phyloP scores from a whole-genome alignment of 768 basidiomycete genomes.

The Hemileccinum rubropunctum region DNA sequence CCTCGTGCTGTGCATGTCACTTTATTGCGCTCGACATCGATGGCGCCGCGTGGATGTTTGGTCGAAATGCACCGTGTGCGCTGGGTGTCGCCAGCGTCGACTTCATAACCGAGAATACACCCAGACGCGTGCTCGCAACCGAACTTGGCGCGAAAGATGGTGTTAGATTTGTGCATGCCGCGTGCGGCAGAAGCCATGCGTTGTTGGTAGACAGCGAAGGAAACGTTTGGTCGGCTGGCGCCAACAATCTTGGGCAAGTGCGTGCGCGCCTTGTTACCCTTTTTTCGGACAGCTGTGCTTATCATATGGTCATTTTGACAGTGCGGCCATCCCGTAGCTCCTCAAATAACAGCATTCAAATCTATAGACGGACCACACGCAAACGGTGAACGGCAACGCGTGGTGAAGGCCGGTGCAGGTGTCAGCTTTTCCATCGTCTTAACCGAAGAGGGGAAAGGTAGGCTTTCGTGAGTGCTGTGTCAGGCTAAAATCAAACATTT shows the following conservation, averaged over 20 bases:
- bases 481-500: conserved; percentile 1
- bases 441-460: conserved; percentile 79
- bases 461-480: conserved; percentile 10
- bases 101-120: conserved; percentile 70
- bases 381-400: conserved; percentile 59
- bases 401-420: conserved; percentile 76
- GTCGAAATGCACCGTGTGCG: conserved; percentile 70
- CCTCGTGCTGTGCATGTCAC: conserved; percentile 75
- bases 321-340: conserved; percentile 68
- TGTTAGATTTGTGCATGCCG: conserved; percentile 73
- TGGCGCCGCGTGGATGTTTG: conserved; percentile 88
- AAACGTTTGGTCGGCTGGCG: conserved; percentile 79
- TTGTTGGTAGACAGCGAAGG: conserved; percentile 82
- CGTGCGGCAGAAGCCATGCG: conserved; percentile 80
- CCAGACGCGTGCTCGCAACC: conserved; percentile 54
- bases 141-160: conserved; percentile 60
- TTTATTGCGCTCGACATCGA: conserved; percentile 69
- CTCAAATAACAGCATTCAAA: conserved; percentile 69
- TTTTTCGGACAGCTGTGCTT: background rate
- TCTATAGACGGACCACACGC: conserved; percentile 55
- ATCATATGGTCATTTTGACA: conserved; percentile 29
- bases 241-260: conserved; percentile 81
- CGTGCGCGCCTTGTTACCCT: conserved; percentile 11
- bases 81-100: conserved; percentile 60
- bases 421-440: conserved; percentile 82